A percentile compares a stretch with the other conserved stretches of the same genome.
Conservation (phyloP, 805 yeast genomes). For the Yarrowia sp. region DNA sequence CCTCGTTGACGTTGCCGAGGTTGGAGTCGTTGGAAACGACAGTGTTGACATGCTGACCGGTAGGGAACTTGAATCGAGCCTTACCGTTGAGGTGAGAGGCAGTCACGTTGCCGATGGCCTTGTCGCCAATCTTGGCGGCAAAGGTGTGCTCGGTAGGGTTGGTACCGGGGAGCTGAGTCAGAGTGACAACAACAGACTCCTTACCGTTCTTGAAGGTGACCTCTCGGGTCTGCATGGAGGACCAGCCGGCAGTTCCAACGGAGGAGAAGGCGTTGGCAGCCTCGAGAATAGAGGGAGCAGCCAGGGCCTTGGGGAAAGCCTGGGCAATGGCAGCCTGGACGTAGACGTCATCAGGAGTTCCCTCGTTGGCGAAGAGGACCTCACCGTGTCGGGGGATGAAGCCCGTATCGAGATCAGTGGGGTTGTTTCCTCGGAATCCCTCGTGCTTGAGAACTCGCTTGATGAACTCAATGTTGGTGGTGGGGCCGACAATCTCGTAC, state of each 20-base stretch:
- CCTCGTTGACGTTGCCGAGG: conserved; percentile 37
- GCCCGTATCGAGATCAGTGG: conserved; percentile 48
- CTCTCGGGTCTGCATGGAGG: conserved; percentile 39
- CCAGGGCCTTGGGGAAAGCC: conserved; percentile 39
- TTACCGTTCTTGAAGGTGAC: conserved; percentile 41
- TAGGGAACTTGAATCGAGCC: conserved; percentile 42
- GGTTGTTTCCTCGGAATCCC: conserved; percentile 47
- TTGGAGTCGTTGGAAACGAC: conserved; percentile 42
- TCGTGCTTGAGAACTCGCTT: conserved; percentile 46
- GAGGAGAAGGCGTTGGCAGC: conserved; percentile 40
- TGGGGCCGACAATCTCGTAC: conserved; percentile 49
- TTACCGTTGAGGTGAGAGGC: conserved; percentile 39
- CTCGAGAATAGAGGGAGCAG: conserved; percentile 23
- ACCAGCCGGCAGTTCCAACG: conserved; percentile 41
- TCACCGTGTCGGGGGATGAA: conserved; percentile 47
- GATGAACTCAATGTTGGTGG: conserved; percentile 49
- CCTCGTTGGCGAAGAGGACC: conserved; percentile 41
- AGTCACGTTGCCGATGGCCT: conserved; percentile 36
- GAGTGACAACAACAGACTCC: conserved; percentile 38
- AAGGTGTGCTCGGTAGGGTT: conserved; percentile 27
- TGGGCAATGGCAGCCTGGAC: conserved; percentile 48
- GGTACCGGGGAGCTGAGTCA: conserved; percentile 39
- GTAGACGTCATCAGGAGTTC: conserved; percentile 43
- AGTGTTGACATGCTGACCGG: conserved; percentile 44
- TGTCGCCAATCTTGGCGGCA: conserved; percentile 37